Evolutionary conservation across 73 alveolate genomes (phyloP).

Genomic region (Stentor coeruleus): DNA sequence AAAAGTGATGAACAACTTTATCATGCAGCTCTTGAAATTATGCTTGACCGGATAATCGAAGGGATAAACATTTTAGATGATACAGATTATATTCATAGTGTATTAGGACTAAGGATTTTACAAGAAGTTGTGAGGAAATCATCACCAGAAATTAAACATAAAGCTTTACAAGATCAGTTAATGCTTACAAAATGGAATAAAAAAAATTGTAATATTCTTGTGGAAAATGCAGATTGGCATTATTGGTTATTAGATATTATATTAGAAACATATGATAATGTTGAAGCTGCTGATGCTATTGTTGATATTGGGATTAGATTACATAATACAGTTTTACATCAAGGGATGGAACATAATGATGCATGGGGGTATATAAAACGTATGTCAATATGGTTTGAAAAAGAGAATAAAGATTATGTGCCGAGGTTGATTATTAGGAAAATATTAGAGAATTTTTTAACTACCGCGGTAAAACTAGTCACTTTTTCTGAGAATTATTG

Average conservation of each 20-base stretch:
- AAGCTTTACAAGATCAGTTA: conserved; percentile 16
- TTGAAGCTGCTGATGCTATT: not conserved
- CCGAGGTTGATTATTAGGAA: not conserved
- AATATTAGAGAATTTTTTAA: not conserved
- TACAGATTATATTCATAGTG: not conserved
- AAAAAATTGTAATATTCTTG: not conserved
- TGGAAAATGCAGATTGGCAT: not conserved
- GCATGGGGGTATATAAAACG: not conserved
- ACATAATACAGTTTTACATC: conserved; percentile 2
- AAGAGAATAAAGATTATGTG: not conserved
- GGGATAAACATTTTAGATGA: conserved; percentile 16
- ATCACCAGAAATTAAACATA: conserved; percentile 2
- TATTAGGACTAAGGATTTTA: not conserved
- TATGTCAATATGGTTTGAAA: not conserved
- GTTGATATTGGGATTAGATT: not conserved
- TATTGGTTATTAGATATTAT: not conserved
- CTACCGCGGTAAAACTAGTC: not conserved
- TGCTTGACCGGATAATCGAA: not conserved
- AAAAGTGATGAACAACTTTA: not conserved
- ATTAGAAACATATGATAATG: not conserved
- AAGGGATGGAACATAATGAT: not conserved
- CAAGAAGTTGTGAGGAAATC: not conserved
- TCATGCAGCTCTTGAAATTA: not conserved
- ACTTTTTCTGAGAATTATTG: not conserved
- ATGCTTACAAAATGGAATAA: conserved; percentile 22